Evolutionary conservation across 2,329 filamentous ascomycete genomes (phyloP), one percentile per base, ranked within the genome.

Genomic region (Ceratocystis smalleyi): DNA sequence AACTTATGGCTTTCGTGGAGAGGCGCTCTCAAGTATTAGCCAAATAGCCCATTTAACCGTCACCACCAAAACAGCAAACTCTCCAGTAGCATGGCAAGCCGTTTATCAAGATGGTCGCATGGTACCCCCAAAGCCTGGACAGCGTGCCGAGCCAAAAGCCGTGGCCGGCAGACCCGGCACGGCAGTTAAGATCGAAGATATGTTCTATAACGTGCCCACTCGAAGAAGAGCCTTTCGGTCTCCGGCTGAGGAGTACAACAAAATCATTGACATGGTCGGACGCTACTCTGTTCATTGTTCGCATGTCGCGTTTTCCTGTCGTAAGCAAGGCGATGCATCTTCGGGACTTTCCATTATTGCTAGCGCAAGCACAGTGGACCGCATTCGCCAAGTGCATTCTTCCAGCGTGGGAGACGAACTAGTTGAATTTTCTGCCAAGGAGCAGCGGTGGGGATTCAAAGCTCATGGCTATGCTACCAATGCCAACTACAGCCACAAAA

Each of bases 1-100:
- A 61, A 97, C 94, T 1, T 99, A 99, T 73, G 94, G 94, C n/a
- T 99, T 99, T 72, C 87, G 94, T 63, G 94, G 94, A 64, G 94
- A 99, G 75, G 94, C 94, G 2, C 77, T 99, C 64, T 94, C 94
- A 15, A 97, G 94, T 75, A 99, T 99, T 73, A 97, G 92, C 72
- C 94, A 99, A 73, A 96, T 99, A 70, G 92, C 95, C 43, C 95
- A 99, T 76, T 80, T 99, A 24, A 90, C 87, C 3, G 90, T 99
- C 54, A 97, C 92, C 1, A 99, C 95, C 6, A 95, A 91, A 73
- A 97, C 91, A 1, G 87, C 88, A 66, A 85, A 90, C 54, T 95
- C 91, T 0, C 86, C 84, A 69, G 88, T 90, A 74, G 94, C 94
- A 17, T 99, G 89, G 88, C 86, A 89, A 72, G 91, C 91, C 24